Evolutionary conservation across 305 asterid species (phyloP).

Genomic region (Fraxinus paxiana): DNA sequence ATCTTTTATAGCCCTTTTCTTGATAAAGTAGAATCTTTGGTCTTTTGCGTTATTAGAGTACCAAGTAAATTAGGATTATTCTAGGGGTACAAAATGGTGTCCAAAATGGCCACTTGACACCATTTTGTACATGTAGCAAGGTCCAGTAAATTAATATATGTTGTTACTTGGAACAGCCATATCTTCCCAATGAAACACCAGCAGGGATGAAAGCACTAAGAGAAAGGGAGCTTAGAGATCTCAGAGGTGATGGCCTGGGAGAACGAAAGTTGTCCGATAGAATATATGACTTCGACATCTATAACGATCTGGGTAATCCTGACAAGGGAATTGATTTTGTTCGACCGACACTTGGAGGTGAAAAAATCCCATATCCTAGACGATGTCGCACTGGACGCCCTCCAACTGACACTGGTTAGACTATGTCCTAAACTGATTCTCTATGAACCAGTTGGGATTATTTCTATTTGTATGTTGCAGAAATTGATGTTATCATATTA

Average conservation of each 20-base stretch:
- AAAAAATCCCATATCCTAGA: conserved; percentile 65
- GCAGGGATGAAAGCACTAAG: conserved; percentile 68
- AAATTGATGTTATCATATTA: background rate
- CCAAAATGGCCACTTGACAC: background rate
- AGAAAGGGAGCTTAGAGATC: conserved; percentile 67
- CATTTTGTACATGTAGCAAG: too few relatives aligned
- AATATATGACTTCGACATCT: conserved; percentile 69
- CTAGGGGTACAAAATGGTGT: too few relatives aligned
- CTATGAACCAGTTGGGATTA: background rate
- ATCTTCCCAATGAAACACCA: conserved; percentile 82
- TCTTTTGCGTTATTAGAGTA: background rate
- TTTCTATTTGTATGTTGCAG: background rate
- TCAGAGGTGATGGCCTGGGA: conserved; percentile 82
- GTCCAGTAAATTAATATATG: background rate
- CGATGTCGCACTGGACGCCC: conserved; percentile 86
- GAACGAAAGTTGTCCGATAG: conserved; percentile 70
- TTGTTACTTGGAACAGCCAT: conserved; percentile 51
- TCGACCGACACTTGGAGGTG: conserved; percentile 74
- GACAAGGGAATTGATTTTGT: conserved; percentile 79
- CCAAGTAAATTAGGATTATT: too few relatives aligned
- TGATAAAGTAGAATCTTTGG: background rate
- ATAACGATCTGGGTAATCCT: conserved; percentile 92
- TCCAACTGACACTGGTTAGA: conserved; percentile 68
- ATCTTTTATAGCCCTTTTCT: too few relatives aligned
- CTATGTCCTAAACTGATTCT: background rate